These are phyloP conservation scores for Phytophthora idaei DNA, from an alignment of 352 stramenopile species.

Conservation along the genomic window DNA sequence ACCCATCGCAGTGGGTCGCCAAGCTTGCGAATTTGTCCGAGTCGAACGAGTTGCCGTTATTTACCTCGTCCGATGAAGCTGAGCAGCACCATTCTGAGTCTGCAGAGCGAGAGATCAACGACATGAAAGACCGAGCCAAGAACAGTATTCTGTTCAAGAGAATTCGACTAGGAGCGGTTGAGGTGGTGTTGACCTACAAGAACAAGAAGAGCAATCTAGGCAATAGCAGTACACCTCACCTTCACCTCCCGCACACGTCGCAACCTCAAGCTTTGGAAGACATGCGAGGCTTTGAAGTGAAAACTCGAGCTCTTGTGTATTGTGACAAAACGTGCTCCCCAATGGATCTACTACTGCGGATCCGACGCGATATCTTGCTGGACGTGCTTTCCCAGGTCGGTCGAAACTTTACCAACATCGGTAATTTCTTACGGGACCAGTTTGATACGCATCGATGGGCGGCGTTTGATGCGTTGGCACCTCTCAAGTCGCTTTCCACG, in stretches of 20 bases:
- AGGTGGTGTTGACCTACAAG: constrained; percentile 84
- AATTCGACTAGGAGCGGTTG: constrained; percentile 76
- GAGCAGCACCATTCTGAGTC: constrained; percentile 17
- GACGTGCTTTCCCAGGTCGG: constrained; percentile 86
- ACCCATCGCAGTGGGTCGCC: constrained; percentile 48
- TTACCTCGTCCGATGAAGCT: constrained; percentile 9
- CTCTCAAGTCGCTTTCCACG: constrained; percentile 55
- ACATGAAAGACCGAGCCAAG: constrained; percentile 51
- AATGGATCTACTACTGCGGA: constrained; percentile 69
- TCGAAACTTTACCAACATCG: constrained; percentile 88
- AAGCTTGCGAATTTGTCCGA: constrained; percentile 32
- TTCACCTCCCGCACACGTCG: constrained; percentile 19
- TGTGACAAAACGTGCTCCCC: constrained; percentile 88
- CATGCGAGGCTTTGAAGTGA: constrained; percentile 86
- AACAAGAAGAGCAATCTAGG: constrained; percentile 57
- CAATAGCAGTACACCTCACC: constrained; percentile 16
- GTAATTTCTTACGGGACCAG: constrained; percentile 80
- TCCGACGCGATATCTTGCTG: constrained; percentile 80
- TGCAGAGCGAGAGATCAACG: constrained; percentile 33
- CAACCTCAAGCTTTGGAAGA: constrained; percentile 73
- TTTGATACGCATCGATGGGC: constrained; percentile 76
- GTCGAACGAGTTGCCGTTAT: constrained; percentile 36
- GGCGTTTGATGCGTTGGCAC: constrained; percentile 67
- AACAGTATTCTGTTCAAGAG: constrained; percentile 81
- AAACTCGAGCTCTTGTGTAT: constrained; percentile 87